Base-by-base conservation (phyloP, 768 basidiomycete species). In the Termitomyces sp. region DNA sequence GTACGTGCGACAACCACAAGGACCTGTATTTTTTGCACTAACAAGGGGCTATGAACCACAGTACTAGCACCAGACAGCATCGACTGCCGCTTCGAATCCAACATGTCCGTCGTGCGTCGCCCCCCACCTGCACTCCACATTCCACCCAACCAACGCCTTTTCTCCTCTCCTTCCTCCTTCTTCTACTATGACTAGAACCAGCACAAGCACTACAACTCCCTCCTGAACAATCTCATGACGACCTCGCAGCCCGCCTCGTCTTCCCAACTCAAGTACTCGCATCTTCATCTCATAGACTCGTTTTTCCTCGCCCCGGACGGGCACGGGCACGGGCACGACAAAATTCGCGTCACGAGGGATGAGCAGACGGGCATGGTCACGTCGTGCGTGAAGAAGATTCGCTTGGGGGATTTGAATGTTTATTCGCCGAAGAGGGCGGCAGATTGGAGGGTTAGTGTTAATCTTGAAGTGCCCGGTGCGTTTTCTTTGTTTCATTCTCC, bases 361-460 rank as follows among this genome's bases (percentile, higher is more conserved):
- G 87, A 90, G 65, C 89, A 85, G 69, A 86, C 85, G 0, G 80
- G 81, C 3, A 69, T 53, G 2, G 82, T 93, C 23, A 59, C 82
- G 19, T 87, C 88, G 62, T 81, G 85, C 64, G 82, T 91, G 70
- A 81, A 82, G 62, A 98, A 99, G 71, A 75, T 87, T 16, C 80
- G 95, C 47, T 73, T 99, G 23, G 95, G 89, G 6, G 86, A 96
- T 70, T 73, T 99, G 66, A 92, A 99, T 69, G 79, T 99, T 27
- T 88, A 82, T 69, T 85, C 84, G 65, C 96, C 96, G 8, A 90
- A 89, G 67, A 77, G 86, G 23, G 69, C 76, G 1, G 92, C 89
- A 43, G 97, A 99, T 71, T 98, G 93, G 92, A 76, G 97, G 54
- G 79, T 99, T 5, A 95, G 92, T 61, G 92, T 98, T 6, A 98